phyloP scores from a whole-genome alignment of 805 yeast genomes.

The Lachancea meyersii region DNA sequence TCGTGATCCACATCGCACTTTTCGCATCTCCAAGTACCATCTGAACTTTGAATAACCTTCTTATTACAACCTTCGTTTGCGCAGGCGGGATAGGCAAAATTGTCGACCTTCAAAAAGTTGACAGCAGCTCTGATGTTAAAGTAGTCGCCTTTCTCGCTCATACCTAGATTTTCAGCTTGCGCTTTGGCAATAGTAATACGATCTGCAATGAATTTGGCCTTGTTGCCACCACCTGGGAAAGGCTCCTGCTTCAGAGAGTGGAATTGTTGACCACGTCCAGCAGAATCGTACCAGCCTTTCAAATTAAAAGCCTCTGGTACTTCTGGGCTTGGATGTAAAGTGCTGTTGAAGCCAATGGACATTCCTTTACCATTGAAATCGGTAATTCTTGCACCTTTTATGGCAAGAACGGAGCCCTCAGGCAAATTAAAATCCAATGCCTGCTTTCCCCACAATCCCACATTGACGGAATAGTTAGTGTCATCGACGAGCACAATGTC shows the following conservation, averaged over 20 bases:
- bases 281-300: slow-evolving; percentile 92
- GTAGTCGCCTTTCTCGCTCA: slow-evolving; percentile 72
- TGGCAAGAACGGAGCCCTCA: slow-evolving; percentile 79
- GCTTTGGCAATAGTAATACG: slow-evolving; percentile 65
- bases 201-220: slow-evolving; percentile 41
- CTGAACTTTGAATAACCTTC: slow-evolving; percentile 69
- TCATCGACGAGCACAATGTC: slow-evolving; percentile 84
- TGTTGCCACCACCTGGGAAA: slow-evolving; percentile 32
- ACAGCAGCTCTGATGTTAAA: slow-evolving; percentile 72
- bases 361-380: slow-evolving; percentile 85
- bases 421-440: slow-evolving; percentile 73
- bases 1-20: slow-evolving; percentile 69
- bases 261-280: slow-evolving; percentile 60
- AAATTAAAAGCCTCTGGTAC: slow-evolving; percentile 78
- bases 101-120: slow-evolving; percentile 63
- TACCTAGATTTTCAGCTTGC: slow-evolving; percentile 61
- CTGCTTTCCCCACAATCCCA: slow-evolving; percentile 86
- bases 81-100: slow-evolving; percentile 88
- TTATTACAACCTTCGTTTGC: slow-evolving; percentile 68
- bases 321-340: slow-evolving; percentile 77
- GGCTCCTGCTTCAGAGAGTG: slow-evolving; percentile 53
- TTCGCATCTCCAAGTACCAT: slow-evolving; percentile 88
- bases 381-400: slow-evolving; percentile 82
- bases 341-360: slow-evolving; percentile 73
- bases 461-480: slow-evolving; percentile 62